Evolutionary conservation across 768 basidiomycete species (phyloP).

Genomic region (Lenzites betulinus): DNA sequence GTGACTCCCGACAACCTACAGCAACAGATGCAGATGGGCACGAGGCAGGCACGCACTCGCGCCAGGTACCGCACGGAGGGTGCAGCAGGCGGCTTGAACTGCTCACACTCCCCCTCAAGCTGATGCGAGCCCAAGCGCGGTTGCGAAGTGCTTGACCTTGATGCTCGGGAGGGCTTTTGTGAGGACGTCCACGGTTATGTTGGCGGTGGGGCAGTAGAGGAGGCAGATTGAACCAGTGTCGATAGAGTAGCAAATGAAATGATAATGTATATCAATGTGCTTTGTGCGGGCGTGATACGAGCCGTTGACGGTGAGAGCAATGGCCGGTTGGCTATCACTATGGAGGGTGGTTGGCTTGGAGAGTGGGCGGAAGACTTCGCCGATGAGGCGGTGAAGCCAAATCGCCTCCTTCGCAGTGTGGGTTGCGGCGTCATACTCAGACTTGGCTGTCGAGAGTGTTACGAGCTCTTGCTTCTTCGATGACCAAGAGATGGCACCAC

Average conservation of each 20-base stretch:
- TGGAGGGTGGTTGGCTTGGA: slow-evolving; percentile 15
- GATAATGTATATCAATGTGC: slow-evolving; percentile 41
- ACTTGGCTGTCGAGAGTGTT: slow-evolving; percentile 38
- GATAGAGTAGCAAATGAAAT: slow-evolving; percentile 33
- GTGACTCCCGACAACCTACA: too few species aligned
- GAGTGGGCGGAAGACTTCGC: slow-evolving; percentile 15
- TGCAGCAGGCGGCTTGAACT: too few species aligned
- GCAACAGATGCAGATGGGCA: too few species aligned
- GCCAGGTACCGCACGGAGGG: too few species aligned
- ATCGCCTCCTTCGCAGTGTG: slow-evolving; percentile 8
- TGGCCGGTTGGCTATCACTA: slow-evolving; percentile 23
- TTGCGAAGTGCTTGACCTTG: slow-evolving; percentile 19
- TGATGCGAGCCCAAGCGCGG: slow-evolving; percentile 3
- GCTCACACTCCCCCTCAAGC: too few species aligned
- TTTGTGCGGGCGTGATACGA: slow-evolving; percentile 35
- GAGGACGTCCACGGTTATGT: slow-evolving; percentile 36
- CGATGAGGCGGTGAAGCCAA: slow-evolving; percentile 1
- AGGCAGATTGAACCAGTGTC: slow-evolving; percentile 25
- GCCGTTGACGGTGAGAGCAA: slow-evolving; percentile 28
- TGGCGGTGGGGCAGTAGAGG: slow-evolving; percentile 30
- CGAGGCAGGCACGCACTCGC: too few species aligned
- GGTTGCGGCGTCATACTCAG: slow-evolving; percentile 38
- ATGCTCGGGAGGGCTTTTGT: slow-evolving; percentile 34
- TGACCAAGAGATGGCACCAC: slow-evolving; percentile 36
- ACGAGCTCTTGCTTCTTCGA: slow-evolving; percentile 40